Base-by-base conservation (phyloP, 495 filamentous ascomycete genomes). In the Aspergillus biplanus region DNA sequence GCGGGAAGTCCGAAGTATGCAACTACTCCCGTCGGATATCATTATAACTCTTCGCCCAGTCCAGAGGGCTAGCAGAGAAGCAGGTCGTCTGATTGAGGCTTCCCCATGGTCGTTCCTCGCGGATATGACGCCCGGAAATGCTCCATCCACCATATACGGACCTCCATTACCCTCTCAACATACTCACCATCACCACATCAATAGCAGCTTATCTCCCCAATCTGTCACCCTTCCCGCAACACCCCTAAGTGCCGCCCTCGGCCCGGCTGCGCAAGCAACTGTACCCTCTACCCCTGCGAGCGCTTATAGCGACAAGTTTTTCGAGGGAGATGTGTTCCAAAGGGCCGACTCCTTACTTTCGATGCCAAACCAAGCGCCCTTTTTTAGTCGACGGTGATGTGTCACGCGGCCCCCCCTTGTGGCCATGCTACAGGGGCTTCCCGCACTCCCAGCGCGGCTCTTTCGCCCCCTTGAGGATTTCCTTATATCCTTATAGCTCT, bases 191-290 rank as follows among this genome's bases (percentile, higher is more conserved):
- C 69, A 21, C 57, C 67, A 75, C 27, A 72, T 76, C 44, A 67
- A 65, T 58, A 70, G 66, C 7, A 67, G 61, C 71, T 67, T 75
- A 62, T 81, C 72, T 56, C 79, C 68, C 57, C 83, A 71, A 46
- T 80, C 78, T 2, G 56, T 77, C 11, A 68, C 78, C 47, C 69
- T 88, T 9, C 87, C 85, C 35, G 81, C 87, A 5, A 90, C 87
- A 5, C 92, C 92, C 7, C 81, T 94, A 61, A 93, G 90, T 67
- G 92, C 92, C 15, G 92, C 92, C 13, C 83, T 97, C 5, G 92
- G 92, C 5, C 90, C 92, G 7, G 93, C 93, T 42, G 92, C 91
- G 15, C 91, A 95, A 71, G 92, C 93, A 3, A 97, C 93, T 1
- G 87, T 97, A 18, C 92, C 92, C 6, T 89, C 87, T 8, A 92